These are phyloP conservation scores for Salvia splendens DNA, from an alignment of 257 asterid genomes.

Conservation along the genomic window DNA sequence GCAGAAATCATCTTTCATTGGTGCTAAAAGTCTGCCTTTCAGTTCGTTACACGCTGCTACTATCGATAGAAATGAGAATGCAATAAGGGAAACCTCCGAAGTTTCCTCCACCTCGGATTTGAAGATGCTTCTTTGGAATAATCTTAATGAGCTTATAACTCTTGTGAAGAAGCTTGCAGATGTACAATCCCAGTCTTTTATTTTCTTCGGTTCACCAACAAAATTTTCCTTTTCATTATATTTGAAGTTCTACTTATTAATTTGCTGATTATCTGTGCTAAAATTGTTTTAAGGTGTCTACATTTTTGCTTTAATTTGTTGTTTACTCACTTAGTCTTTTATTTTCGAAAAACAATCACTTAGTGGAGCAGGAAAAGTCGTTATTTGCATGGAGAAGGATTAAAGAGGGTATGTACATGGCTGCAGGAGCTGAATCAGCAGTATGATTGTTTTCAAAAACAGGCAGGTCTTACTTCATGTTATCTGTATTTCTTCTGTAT, in stretches of 20 bases:
- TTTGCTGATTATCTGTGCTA: not conserved
- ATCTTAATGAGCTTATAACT: constrained; percentile 55
- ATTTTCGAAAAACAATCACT: not conserved
- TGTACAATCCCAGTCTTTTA: constrained; percentile 49
- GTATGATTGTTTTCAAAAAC: constrained; percentile 48
- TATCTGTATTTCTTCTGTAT: constrained; percentile 12
- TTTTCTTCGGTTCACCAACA: constrained; percentile 2
- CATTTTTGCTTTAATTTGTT: constrained; percentile 13
- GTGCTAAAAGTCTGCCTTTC: constrained; percentile 41
- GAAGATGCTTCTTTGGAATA: constrained; percentile 78
- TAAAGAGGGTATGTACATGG: constrained; percentile 77
- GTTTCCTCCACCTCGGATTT: constrained; percentile 43
- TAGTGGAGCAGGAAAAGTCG: constrained; percentile 97
- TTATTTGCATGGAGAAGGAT: constrained; percentile 76
- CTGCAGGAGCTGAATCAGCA: constrained; percentile 57
- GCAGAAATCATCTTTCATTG: constrained; percentile 43
- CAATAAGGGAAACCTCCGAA: constrained; percentile 46
- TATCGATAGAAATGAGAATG: constrained; percentile 38
- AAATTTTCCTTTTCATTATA: not conserved
- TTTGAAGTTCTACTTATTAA: not conserved
- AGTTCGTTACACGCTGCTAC: constrained; percentile 38
- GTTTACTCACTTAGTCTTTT: constrained; percentile 1
- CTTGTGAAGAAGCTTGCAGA: constrained; percentile 71
- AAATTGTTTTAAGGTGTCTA: not conserved
- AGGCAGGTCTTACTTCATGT: constrained; percentile 57